Percentiles rank a stretch among this genome's conserved stretches.
phyloP scores from a whole-genome alignment of 176 grass and related monocot species.

The Areca catechu region DNA sequence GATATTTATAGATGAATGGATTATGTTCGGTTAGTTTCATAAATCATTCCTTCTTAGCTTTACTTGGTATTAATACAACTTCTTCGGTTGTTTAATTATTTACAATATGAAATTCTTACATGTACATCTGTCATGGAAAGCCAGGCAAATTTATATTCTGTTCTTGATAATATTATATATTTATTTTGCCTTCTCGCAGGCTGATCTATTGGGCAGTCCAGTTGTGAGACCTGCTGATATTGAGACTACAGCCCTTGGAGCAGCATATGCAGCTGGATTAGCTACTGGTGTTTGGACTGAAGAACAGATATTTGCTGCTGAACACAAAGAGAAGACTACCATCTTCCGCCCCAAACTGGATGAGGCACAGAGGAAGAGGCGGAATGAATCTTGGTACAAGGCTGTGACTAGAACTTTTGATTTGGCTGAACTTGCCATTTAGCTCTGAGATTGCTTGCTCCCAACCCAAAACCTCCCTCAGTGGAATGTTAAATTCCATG shows the following conservation, averaged over 20 bases:
- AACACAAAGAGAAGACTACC: slow-evolving; percentile 45
- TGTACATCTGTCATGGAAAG: no score
- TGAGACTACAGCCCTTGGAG: slow-evolving; percentile 80
- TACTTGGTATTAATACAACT: no score
- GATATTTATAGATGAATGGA: no score
- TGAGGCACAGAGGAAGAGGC: slow-evolving; percentile 35
- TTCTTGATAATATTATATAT: no score
- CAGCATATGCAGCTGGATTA: slow-evolving; percentile 75
- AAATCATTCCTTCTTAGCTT: no score
- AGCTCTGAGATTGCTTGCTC: no score
- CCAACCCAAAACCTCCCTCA: no score
- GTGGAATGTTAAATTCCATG: no score
- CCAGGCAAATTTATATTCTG: no score
- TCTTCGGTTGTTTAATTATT: no score
- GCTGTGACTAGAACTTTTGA: slow-evolving; percentile 68
- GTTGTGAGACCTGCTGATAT: slow-evolving; percentile 67
- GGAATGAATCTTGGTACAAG: slow-evolving; percentile 57
- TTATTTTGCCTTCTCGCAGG: slow-evolving; percentile 22
- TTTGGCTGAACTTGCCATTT: slow-evolving; percentile 44
- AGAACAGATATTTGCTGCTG: slow-evolving; percentile 34
- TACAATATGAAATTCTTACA: no score
- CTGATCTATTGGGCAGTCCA: slow-evolving; percentile 64
- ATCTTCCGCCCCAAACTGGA: slow-evolving; percentile 41
- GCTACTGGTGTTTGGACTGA: slow-evolving; percentile 51
- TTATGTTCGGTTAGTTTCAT: no score